Evolutionary conservation across 495 filamentous ascomycete species (phyloP), one percentile per base, ranked within the genome.

Genomic region (Neurospora sp.): DNA sequence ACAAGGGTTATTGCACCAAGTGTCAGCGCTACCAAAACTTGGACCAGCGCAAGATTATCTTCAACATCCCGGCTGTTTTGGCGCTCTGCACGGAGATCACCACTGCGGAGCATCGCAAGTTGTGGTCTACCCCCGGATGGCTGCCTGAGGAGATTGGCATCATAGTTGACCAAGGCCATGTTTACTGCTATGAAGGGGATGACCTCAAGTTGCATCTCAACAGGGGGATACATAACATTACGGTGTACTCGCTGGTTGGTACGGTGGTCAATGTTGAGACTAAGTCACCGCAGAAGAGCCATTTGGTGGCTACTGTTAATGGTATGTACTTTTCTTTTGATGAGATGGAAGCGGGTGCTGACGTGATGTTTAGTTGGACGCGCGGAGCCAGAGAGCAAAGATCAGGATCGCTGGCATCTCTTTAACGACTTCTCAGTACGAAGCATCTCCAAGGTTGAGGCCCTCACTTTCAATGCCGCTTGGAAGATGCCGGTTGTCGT

Each of bases 401-500:
- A 78, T 2, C 84, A 88, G 70, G 88, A 84, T 74, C 89, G 89
- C 73, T 99, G 96, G 96, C 92, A 97, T 77, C 79, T 99, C 5
- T 97, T 99, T 81, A 99, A 99, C 71, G 96, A 99, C 81, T 99
- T 99, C 75, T 84, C 96, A 14, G 96, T 99, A 40, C 88, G 91
- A 6, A 88, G 91, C n/a, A 86, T 97, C 20, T 85, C 90, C 16
- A 83, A 76, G 10, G 91, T 92, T 42, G 94, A 98, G 78, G 96
- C 96, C 5, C 83, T 98, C 14, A 89, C 90, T 16, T 98, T 98
- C 77, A 94, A 93, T 42, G 87, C 92, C 31, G 84, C 88, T 8
- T 98, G 96, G 95, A 99, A 98, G 83, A 86, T 91, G 68, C 96
- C 96, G 3, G 92, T 91, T 41, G 90, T 98, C 5, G 77, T 99